Percentiles rank a stretch among this genome's conserved stretches.
Conservation (phyloP, 306 rosid genomes). For the Castanea crenata region DNA sequence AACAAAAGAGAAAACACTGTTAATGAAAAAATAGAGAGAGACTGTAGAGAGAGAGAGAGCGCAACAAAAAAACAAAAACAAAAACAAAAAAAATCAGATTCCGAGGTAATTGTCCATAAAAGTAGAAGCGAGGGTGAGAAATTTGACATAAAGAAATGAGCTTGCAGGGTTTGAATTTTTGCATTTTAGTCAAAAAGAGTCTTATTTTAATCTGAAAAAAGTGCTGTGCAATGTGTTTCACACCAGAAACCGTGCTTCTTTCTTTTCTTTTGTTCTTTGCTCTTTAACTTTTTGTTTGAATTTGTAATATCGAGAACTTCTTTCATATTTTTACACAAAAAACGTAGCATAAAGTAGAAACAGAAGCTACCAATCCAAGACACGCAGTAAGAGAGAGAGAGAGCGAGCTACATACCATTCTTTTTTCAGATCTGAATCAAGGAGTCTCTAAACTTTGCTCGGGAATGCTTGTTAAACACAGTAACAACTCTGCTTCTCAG, state of each 20-base stretch:
- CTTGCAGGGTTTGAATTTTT: conserved; percentile 46
- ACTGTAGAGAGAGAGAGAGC: conserved; percentile 19
- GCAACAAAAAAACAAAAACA: background rate
- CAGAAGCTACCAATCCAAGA: conserved; percentile 3
- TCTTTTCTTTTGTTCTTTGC: conserved; percentile 33
- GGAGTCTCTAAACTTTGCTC: conserved; percentile 17
- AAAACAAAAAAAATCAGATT: conserved; percentile 37
- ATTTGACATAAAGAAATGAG: conserved; percentile 44
- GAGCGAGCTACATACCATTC: conserved; percentile 18
- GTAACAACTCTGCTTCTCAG: background rate
- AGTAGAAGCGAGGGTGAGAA: conserved; percentile 56
- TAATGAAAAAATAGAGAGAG: conserved; percentile 12
- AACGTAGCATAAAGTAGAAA: conserved; percentile 4
- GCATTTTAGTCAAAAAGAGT: conserved; percentile 37
- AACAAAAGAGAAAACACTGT: conserved; percentile 1
- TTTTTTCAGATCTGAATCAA: conserved; percentile 51
- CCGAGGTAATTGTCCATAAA: conserved; percentile 71
- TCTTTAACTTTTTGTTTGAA: conserved; percentile 35
- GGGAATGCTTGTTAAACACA: background rate
- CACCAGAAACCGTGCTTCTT: conserved; percentile 44
- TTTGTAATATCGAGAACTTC: conserved; percentile 26
- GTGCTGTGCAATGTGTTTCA: conserved; percentile 8
- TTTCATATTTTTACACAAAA: background rate
- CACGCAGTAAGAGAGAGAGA: background rate
- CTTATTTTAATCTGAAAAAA: conserved; percentile 35